A percentile compares a stretch with the other conserved stretches of the same genome.
Evolutionary conservation across 2,329 filamentous ascomycete species (phyloP).

Genomic region (Phaeosphaeriaceae sp.): DNA sequence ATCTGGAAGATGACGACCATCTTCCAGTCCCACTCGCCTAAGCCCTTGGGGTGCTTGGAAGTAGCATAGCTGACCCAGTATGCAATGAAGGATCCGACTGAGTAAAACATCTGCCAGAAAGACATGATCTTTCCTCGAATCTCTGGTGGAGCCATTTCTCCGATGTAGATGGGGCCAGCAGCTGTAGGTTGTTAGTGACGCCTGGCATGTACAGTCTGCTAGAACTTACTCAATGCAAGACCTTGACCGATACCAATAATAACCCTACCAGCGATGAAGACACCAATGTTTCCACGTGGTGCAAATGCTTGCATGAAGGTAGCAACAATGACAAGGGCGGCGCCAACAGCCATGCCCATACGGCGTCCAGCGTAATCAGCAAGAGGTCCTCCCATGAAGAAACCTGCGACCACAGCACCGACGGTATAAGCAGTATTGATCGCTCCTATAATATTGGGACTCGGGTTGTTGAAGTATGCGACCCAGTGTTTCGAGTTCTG

Average conservation of each 20-base stretch:
- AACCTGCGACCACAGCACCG: slow-evolving; percentile 72
- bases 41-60: slow-evolving; percentile 59
- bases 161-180: slow-evolving; percentile 74
- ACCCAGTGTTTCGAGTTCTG: slow-evolving; percentile 73
- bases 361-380: slow-evolving; percentile 69
- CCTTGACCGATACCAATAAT: slow-evolving; percentile 75
- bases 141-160: slow-evolving; percentile 68
- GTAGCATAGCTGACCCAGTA: slow-evolving; percentile 70
- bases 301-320: slow-evolving; percentile 74
- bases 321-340: slow-evolving; percentile 69
- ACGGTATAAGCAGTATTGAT: slow-evolving; percentile 76
- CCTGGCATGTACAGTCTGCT: neutral
- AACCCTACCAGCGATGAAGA: slow-evolving; percentile 73
- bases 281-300: slow-evolving; percentile 63
- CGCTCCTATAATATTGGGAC: slow-evolving; percentile 58
- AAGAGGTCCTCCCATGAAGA: slow-evolving; percentile 71
- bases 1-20: slow-evolving; percentile 77
- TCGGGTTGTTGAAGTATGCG: slow-evolving; percentile 64
- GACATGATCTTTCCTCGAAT: slow-evolving; percentile 73
- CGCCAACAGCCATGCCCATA: slow-evolving; percentile 70
- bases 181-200: slow-evolving; percentile 49
- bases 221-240: slow-evolving; percentile 64
- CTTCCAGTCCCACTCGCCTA: slow-evolving; percentile 77
- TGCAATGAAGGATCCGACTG: slow-evolving; percentile 69
- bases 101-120: slow-evolving; percentile 74